phyloP scores from a whole-genome alignment of 2,329 filamentous ascomycete genomes.

The Aaosphaeria pasadenensis region DNA sequence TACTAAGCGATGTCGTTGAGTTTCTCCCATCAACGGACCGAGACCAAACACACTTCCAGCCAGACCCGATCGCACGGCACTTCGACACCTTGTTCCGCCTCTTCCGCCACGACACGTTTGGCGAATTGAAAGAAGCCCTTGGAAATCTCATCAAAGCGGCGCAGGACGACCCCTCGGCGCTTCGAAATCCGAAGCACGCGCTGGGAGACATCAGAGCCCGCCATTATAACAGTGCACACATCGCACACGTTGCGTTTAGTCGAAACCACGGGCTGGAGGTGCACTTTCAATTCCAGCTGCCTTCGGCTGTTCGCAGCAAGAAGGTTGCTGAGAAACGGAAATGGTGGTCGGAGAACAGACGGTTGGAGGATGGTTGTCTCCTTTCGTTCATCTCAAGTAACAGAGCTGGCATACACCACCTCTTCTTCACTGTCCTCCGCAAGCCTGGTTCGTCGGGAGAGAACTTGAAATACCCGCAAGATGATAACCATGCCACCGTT shows the following conservation, averaged over 20 bases:
- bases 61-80: constrained; percentile 14
- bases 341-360: constrained; percentile 30
- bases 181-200: constrained; percentile 3
- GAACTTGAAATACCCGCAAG: constrained; percentile 7
- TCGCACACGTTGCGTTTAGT: constrained; percentile 16
- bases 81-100: constrained; percentile 35
- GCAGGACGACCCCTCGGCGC: neutral
- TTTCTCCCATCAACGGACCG: neutral
- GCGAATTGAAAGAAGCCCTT: constrained; percentile 24
- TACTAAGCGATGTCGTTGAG: constrained; percentile 5
- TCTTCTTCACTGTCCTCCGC: constrained; percentile 23
- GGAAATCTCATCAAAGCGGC: constrained; percentile 14
- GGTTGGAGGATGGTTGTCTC: constrained; percentile 20
- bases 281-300: constrained; percentile 21
- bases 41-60: neutral
- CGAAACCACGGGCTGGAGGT: constrained; percentile 15
- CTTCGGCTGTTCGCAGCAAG: constrained; percentile 8
- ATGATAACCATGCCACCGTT: constrained; percentile 8
- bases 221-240: constrained; percentile 14
- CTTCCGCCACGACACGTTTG: constrained; percentile 30
- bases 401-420: constrained; percentile 12
- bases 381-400: constrained; percentile 22
- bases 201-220: constrained; percentile 19
- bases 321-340: constrained; percentile 5
- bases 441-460: constrained; percentile 4